Conservation (phyloP, 1,139 yeast species). For the Candida glucosophila region DNA sequence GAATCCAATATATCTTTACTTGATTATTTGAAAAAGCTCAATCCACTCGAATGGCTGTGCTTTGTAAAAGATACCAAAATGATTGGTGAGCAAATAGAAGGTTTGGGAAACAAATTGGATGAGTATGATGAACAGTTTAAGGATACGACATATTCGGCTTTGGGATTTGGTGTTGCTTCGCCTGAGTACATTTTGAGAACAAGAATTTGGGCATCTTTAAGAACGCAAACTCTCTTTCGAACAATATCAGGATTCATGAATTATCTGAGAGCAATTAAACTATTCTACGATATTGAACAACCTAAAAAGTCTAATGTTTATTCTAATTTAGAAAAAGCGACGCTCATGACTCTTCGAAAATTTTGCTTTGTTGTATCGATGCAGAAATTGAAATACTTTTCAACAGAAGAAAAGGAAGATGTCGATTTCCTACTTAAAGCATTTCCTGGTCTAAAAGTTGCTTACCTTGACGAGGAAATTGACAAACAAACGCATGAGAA, state of each 20-base stretch:
- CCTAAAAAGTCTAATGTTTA: constrained; percentile 33
- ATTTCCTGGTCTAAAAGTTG: constrained; percentile 54
- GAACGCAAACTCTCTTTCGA: constrained; percentile 72
- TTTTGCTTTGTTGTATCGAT: constrained; percentile 62
- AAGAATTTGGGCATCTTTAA: constrained; percentile 72
- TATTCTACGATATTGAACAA: constrained; percentile 58
- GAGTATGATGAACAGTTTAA: constrained; percentile 18
- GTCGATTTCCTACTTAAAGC: constrained; percentile 48
- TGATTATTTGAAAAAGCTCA: constrained; percentile 65
- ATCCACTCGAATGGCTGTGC: constrained; percentile 67
- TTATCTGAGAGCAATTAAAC: constrained; percentile 57
- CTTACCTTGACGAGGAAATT: constrained; percentile 46
- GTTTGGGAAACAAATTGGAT: constrained; percentile 4
- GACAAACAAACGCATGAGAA: constrained; percentile 21
- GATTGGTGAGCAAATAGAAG: constrained; percentile 30
- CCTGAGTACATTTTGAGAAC: constrained; percentile 60
- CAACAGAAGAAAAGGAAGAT: constrained; percentile 43
- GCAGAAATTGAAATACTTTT: constrained; percentile 54
- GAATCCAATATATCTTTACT: constrained; percentile 57
- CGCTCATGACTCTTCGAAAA: constrained; percentile 45
- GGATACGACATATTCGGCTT: constrained; percentile 60
- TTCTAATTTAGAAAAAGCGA: constrained; percentile 20
- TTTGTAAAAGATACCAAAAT: constrained; percentile 61
- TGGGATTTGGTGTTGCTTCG: constrained; percentile 61
- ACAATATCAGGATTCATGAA: constrained; percentile 74